Evolutionary conservation across 148 eudicot genomes (phyloP).

Genomic region (Persicaria tinctoria): DNA sequence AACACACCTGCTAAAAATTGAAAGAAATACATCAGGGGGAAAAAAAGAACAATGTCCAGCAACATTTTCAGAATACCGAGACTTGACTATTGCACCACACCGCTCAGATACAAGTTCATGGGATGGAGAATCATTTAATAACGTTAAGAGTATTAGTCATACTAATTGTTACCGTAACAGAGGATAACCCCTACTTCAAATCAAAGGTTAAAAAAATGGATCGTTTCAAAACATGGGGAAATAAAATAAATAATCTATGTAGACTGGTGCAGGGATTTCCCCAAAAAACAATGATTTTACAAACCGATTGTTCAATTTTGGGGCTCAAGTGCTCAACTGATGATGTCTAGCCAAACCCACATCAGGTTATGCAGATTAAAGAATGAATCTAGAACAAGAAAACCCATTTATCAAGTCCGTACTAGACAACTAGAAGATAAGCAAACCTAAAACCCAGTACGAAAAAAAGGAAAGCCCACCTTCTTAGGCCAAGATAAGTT

Average conservation of each 20-base stretch:
- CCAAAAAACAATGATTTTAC: neutral
- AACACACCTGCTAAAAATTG: neutral
- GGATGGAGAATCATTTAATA: neutral
- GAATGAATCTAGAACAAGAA: neutral
- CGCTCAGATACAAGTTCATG: neutral
- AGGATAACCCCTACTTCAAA: neutral
- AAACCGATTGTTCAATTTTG: neutral
- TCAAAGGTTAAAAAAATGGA: neutral
- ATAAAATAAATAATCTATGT: neutral
- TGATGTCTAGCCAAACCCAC: neutral
- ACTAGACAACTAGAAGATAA: neutral
- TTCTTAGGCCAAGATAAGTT: too few species aligned
- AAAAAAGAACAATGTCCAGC: neutral
- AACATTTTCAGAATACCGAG: neutral
- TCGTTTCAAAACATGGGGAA: neutral
- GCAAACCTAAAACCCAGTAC: neutral
- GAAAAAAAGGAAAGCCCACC: neutral
- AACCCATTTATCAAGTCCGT: neutral
- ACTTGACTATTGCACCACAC: neutral
- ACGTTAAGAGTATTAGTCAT: too few species aligned
- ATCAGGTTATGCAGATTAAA: neutral
- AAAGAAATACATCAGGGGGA: neutral
- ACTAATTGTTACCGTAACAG: neutral
- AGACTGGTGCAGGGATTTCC: neutral
- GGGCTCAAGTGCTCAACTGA: neutral